Conservation (phyloP, 257 asterid genomes). For the Schizonepeta tenuifolia region DNA sequence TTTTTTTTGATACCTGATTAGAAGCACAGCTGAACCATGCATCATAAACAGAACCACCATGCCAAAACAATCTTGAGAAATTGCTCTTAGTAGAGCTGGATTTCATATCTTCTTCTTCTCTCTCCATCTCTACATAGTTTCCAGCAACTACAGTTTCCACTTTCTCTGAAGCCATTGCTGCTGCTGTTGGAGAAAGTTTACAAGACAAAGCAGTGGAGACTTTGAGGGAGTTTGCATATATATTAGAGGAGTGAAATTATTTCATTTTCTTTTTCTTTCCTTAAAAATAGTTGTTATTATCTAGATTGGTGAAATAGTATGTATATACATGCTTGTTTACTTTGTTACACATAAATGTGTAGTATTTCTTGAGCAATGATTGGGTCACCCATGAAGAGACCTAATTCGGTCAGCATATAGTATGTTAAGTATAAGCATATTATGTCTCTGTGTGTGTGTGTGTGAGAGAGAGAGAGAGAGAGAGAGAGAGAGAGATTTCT, state of each 20-base stretch:
- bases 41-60: constrained; percentile 95
- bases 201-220: constrained; percentile 29
- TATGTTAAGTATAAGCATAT: no score
- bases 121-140: constrained; percentile 80
- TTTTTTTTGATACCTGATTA: constrained; percentile 52
- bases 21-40: constrained; percentile 97
- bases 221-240: constrained; percentile 34
- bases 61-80: constrained; percentile 71
- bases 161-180: constrained; percentile 84
- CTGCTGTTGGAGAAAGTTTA: neutral
- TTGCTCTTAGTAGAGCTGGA: constrained; percentile 49
- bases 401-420: constrained; percentile 32
- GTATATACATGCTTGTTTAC: constrained; percentile 28
- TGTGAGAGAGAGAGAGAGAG: neutral
- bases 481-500: no score
- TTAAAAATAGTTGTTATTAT: neutral
- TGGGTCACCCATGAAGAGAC: constrained; percentile 52
- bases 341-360: constrained; percentile 37
- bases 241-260: constrained; percentile 26
- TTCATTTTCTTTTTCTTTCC: neutral
- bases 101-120: constrained; percentile 53
- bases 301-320: constrained; percentile 29
- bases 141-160: constrained; percentile 85
- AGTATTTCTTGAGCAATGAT: constrained; percentile 52
- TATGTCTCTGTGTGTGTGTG: neutral